Evolutionary conservation across 2,329 filamentous ascomycete species (phyloP).

Genomic region (Penicillium rolfsii): DNA sequence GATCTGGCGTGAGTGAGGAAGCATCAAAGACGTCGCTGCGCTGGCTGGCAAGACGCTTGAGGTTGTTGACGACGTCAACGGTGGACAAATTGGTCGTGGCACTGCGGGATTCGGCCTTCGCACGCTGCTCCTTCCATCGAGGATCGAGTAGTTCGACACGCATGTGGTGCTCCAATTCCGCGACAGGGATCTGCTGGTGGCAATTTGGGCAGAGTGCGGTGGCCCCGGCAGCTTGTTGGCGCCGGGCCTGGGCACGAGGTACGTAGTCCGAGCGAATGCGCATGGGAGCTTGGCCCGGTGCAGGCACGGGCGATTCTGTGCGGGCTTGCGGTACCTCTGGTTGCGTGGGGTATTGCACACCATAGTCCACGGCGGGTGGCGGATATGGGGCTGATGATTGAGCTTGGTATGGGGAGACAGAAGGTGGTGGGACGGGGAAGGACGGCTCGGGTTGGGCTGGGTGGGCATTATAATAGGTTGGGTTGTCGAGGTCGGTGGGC

Average conservation of each 20-base stretch:
- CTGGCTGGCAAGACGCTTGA: constrained; percentile 91
- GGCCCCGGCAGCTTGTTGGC: constrained; percentile 66
- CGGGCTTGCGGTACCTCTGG: constrained; percentile 58
- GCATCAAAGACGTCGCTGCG: constrained; percentile 83
- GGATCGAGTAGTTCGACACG: constrained; percentile 93
- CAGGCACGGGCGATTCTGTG: constrained; percentile 75
- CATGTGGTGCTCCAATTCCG: constrained; percentile 90
- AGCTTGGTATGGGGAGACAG: constrained; percentile 28
- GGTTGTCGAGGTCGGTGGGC: constrained; percentile 70
- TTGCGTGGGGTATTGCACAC: constrained; percentile 54
- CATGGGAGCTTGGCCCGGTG: constrained; percentile 64
- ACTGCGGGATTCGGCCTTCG: constrained; percentile 81
- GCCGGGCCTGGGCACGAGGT: constrained; percentile 75
- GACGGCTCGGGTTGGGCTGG: constrained; percentile 42
- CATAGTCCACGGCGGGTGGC: constrained; percentile 33
- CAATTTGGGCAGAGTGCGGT: constrained; percentile 85
- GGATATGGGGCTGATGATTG: constrained; percentile 35
- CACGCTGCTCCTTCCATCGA: constrained; percentile 92
- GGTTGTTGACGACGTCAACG: constrained; percentile 85
- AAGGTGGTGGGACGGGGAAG: constrained; percentile 38
- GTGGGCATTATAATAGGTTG: constrained; percentile 58
- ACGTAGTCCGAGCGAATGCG: constrained; percentile 94
- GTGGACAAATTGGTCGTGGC: constrained; percentile 85
- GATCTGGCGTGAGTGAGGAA: constrained; percentile 55
- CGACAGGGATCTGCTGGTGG: constrained; percentile 82